Percentiles rank a stretch among this genome's conserved stretches.
phyloP scores from a whole-genome alignment of 1,284 basidiomycete genomes.

The Leccinum fallax region DNA sequence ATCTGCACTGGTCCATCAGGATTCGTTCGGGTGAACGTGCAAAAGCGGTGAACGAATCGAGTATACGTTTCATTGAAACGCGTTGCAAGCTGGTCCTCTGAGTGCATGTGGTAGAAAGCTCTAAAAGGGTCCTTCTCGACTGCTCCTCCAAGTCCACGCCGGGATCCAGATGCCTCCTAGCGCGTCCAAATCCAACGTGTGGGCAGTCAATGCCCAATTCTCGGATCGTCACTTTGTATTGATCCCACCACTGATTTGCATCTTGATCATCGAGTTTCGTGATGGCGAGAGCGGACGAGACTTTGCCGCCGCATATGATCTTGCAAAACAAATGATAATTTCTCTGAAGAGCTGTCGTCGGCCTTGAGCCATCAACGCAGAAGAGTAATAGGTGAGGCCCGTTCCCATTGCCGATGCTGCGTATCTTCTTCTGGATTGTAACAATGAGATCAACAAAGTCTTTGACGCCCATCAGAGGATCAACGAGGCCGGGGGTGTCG shows the following conservation, averaged over 20 bases:
- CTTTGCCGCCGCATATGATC: slow-evolving; percentile 26
- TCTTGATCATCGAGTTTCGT: slow-evolving; percentile 29
- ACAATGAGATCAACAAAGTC: slow-evolving; percentile 35
- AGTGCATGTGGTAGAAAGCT: slow-evolving; percentile 18
- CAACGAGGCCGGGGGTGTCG: slow-evolving; percentile 46
- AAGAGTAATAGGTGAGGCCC: slow-evolving; percentile 41
- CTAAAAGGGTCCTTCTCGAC: slow-evolving; percentile 21
- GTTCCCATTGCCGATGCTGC: slow-evolving; percentile 25
- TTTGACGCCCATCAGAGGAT: slow-evolving; percentile 33
- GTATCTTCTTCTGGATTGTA: slow-evolving; percentile 34
- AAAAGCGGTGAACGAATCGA: slow-evolving; percentile 9
- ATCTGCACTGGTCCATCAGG: slow-evolving; percentile 22
- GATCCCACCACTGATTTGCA: slow-evolving; percentile 37
- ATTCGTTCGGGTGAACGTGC: slow-evolving; percentile 16
- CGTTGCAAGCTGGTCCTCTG: slow-evolving; percentile 4
- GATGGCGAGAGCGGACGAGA: slow-evolving; percentile 28
- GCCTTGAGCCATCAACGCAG: slow-evolving; percentile 38
- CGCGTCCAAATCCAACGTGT: slow-evolving; percentile 34
- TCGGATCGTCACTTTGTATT: slow-evolving; percentile 32
- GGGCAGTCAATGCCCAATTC: slow-evolving; percentile 32
- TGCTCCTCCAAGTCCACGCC: slow-evolving; percentile 5
- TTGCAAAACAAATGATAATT: slow-evolving; percentile 33
- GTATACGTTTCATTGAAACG: slow-evolving; percentile 14
- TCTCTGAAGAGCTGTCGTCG: slow-evolving; percentile 31
- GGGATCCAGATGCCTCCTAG: background rate